phyloP scores from a whole-genome alignment of 805 yeast genomes.

The Myxozyma neotropica region DNA sequence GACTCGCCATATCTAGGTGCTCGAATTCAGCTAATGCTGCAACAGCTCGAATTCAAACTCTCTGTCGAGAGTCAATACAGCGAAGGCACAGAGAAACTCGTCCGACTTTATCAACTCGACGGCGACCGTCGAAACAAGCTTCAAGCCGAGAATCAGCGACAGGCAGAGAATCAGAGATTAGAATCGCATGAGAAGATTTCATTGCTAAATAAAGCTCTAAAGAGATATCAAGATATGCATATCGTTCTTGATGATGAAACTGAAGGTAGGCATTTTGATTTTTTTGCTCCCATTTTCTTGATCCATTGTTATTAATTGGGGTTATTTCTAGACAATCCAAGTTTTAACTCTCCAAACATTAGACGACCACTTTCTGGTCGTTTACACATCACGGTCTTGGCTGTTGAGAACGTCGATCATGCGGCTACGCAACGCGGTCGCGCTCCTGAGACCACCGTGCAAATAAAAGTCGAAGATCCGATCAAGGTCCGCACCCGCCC shows the following conservation, averaged over 20 bases:
- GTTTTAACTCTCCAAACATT: slow-evolving; percentile 67
- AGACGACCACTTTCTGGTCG: slow-evolving; percentile 84
- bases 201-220: slow-evolving; percentile 77
- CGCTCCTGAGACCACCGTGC: slow-evolving; percentile 75
- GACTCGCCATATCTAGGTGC: slow-evolving; percentile 96
- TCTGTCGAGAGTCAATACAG: slow-evolving; percentile 93
- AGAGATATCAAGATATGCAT: slow-evolving; percentile 86
- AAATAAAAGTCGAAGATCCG: slow-evolving; percentile 85
- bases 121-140: slow-evolving; percentile 90
- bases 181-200: slow-evolving; percentile 87
- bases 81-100: slow-evolving; percentile 88
- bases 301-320: not conserved
- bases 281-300: not conserved
- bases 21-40: slow-evolving; percentile 91
- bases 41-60: slow-evolving; percentile 88
- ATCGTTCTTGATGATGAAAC: slow-evolving; percentile 61
- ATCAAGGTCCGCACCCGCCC: slow-evolving; percentile 74
- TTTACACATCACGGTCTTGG: slow-evolving; percentile 69
- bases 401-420: slow-evolving; percentile 89
- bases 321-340: slow-evolving; percentile 45
- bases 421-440: slow-evolving; percentile 73
- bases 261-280: slow-evolving; percentile 34
- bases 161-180: slow-evolving; percentile 78
- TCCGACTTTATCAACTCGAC: slow-evolving; percentile 81
- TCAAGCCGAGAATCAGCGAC: slow-evolving; percentile 84